Evolutionary conservation across 1,284 basidiomycete species (phyloP), one percentile per base, ranked within the genome.

Genomic region (Rhodotorula sp.): DNA sequence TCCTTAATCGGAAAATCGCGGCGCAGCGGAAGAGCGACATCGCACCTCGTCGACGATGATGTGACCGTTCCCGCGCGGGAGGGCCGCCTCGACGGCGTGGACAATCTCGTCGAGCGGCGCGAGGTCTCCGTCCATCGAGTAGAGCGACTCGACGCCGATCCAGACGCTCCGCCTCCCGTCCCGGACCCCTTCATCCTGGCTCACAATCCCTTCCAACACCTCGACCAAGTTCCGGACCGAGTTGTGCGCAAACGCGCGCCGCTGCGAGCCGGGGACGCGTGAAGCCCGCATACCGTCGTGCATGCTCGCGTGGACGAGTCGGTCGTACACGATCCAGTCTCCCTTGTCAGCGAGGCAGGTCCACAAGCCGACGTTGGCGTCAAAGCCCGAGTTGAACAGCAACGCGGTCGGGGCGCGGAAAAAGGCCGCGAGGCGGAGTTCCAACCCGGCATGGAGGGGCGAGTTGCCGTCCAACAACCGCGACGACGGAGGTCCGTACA

Each of bases 51-150:
- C 92, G 0, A 94, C 89, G 18, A 93, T 80, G n/a, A 92, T 78
- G 77, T 90, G 85, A 8, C 83, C 86, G 74, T 91, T 90, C 3
- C 85, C 84, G 6, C 77, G 69, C 0, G 88, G 88, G 49, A 92
- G 84, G 33, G 85, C 75, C 33, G 84, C 81, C 51, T 89, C 87
- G 53, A 90, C 77, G 6, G 84, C 77, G 22, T 85, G 83, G 22
- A 88, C 84, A 66, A 96, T 88, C 48, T 86, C 84, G 10, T 73
- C 71, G 22, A 97, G 83, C 1, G 93, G 92, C 2, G 91, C 86
- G 69, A 95, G 85, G 60, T 93, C 95, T 24, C 95, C 95, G 77
- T 97, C 95, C 95, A 97, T 98, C 71, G 90, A 92, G 79, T 98
- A 97, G 66, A 97, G 81, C 56, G 87, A 88, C 83, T 97, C 95